Conservation (phyloP, 2,329 filamentous ascomycete genomes). For the Diaporthe longicolla region DNA sequence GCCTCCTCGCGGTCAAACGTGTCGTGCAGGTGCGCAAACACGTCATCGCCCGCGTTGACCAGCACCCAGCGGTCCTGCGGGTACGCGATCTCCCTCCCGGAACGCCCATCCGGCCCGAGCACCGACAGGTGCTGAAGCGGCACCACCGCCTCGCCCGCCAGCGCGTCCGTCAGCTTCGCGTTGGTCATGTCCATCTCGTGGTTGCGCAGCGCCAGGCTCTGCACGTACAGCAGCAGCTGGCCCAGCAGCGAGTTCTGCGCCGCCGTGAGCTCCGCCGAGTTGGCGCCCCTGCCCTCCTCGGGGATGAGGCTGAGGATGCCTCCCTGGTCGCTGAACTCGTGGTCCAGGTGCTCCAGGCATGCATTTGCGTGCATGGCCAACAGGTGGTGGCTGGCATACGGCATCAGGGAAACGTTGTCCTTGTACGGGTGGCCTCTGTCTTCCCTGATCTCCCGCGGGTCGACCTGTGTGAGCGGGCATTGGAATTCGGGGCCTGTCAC, state of each 20-base stretch:
- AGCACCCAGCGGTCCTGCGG: slow-evolving; percentile 71
- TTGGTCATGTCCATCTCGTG: slow-evolving; percentile 71
- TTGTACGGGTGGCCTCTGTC: slow-evolving; percentile 41
- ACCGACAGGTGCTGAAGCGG: slow-evolving; percentile 67
- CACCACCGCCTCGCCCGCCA: slow-evolving; percentile 64
- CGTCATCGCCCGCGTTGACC: slow-evolving; percentile 67
- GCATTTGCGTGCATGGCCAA: slow-evolving; percentile 71
- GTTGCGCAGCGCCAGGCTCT: slow-evolving; percentile 67
- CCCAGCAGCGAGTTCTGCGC: slow-evolving; percentile 68
- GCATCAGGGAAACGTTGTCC: slow-evolving; percentile 44
- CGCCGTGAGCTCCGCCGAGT: slow-evolving; percentile 53
- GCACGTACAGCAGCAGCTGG: slow-evolving; percentile 69
- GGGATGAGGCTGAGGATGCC: slow-evolving; percentile 70
- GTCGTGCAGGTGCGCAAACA: slow-evolving; percentile 61
- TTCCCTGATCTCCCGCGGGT: slow-evolving; percentile 43
- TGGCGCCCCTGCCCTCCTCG: slow-evolving; percentile 52
- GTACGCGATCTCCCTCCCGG: slow-evolving; percentile 67
- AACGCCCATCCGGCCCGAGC: slow-evolving; percentile 65
- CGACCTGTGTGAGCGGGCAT: slow-evolving; percentile 58
- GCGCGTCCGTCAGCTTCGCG: slow-evolving; percentile 63
- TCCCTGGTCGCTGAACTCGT: slow-evolving; percentile 69
- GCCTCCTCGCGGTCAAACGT: slow-evolving; percentile 63
- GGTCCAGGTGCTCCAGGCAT: slow-evolving; percentile 71
- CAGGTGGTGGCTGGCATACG: slow-evolving; percentile 62
- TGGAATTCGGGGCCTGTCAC: slow-evolving; percentile 57